phyloP scores from a whole-genome alignment of 2,329 filamentous ascomycete species.

The Verticillium nubilum region DNA sequence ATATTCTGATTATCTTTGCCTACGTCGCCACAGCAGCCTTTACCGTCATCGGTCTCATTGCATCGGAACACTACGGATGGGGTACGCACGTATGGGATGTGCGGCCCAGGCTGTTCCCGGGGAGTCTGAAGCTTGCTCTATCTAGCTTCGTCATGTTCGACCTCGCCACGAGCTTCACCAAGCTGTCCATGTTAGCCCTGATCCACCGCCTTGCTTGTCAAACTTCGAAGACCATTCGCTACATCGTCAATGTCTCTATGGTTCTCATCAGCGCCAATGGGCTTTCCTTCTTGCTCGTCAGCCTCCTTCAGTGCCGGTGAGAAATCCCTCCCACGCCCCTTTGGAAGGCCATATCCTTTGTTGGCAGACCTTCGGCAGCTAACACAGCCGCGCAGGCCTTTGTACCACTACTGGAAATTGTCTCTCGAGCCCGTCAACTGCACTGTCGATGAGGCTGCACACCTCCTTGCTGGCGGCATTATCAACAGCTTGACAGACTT shows the following conservation, averaged over 20 bases:
- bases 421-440: slow-evolving; percentile 28
- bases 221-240: slow-evolving; percentile 21
- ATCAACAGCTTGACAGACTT: slow-evolving; percentile 58
- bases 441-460: slow-evolving; percentile 39
- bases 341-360: no score
- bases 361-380: not conserved
- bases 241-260: slow-evolving; percentile 21
- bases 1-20: slow-evolving; percentile 28
- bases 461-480: slow-evolving; percentile 48
- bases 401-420: slow-evolving; percentile 31
- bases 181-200: slow-evolving; percentile 10
- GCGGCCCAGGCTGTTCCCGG: slow-evolving; percentile 12
- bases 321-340: slow-evolving; percentile 9
- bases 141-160: slow-evolving; percentile 20
- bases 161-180: slow-evolving; percentile 10
- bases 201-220: slow-evolving; percentile 19
- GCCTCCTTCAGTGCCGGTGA: slow-evolving; percentile 32
- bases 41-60: slow-evolving; percentile 21
- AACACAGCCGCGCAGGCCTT: slow-evolving; percentile 21
- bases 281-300: slow-evolving; percentile 21
- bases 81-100: slow-evolving; percentile 28
- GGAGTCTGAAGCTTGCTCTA: slow-evolving; percentile 22
- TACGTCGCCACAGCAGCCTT: slow-evolving; percentile 28
- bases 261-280: slow-evolving; percentile 22
- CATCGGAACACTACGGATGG: slow-evolving; percentile 20